Conservation (phyloP, 805 yeast genomes). For the Yamadazyma insecticola region DNA sequence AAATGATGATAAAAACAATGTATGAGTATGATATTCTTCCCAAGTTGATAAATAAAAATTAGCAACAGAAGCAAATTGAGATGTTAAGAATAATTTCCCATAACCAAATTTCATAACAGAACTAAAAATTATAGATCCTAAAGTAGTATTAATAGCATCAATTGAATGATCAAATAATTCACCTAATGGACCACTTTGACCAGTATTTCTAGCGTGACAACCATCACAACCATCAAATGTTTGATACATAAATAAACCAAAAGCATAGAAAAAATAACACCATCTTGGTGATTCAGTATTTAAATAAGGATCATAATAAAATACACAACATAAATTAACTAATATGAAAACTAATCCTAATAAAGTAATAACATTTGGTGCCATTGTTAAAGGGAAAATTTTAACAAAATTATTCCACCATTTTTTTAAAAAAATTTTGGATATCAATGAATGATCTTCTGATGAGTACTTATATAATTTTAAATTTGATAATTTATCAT, state of each 20-base stretch:
- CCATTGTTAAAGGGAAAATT: constrained; percentile 81
- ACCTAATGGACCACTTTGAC: constrained; percentile 92
- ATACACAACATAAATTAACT: constrained; percentile 56
- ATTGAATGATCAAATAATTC: constrained; percentile 90
- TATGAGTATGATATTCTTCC: constrained; percentile 94
- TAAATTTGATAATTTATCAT: constrained; percentile 44
- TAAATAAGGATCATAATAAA: constrained; percentile 70
- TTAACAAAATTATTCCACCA: constrained; percentile 75
- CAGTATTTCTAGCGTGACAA: constrained; percentile 89
- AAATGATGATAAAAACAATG: constrained; percentile 67
- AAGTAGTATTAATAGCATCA: constrained; percentile 70
- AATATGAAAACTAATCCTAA: constrained; percentile 72
- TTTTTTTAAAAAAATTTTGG: constrained; percentile 71
- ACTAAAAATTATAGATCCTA: constrained; percentile 69
- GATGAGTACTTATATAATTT: constrained; percentile 63
- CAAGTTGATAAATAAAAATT: constrained; percentile 89
- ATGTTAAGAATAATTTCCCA: constrained; percentile 52
- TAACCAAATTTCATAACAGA: constrained; percentile 77
- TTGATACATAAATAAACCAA: constrained; percentile 84
- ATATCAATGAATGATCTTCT: constrained; percentile 75
- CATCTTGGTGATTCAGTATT: constrained; percentile 61
- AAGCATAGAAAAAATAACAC: constrained; percentile 73
- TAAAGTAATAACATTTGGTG: constrained; percentile 88
- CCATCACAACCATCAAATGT: constrained; percentile 98
- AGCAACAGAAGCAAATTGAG: constrained; percentile 70